phyloP scores from a whole-genome alignment of 495 filamentous ascomycete genomes.

The Lepidopterella palustris region DNA sequence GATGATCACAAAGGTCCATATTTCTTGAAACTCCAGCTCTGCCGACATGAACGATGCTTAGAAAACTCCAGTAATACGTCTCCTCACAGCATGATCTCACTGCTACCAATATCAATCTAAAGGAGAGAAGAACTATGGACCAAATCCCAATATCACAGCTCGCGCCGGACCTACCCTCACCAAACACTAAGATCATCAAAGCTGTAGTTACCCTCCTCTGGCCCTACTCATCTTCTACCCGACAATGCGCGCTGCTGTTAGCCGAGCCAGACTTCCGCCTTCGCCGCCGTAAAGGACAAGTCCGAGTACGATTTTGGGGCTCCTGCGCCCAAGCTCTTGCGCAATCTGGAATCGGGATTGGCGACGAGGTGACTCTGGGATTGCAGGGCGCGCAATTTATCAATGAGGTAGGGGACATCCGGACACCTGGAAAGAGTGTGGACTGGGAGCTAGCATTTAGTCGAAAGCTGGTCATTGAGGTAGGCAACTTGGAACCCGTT shows the following conservation, averaged over 20 bases:
- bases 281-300: slow-evolving; percentile 69
- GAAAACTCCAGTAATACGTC: neutral
- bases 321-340: slow-evolving; percentile 63
- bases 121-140: slow-evolving; percentile 24
- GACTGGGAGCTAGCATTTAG: slow-evolving; percentile 68
- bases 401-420: slow-evolving; percentile 39
- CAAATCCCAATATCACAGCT: slow-evolving; percentile 63
- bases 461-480: slow-evolving; percentile 53
- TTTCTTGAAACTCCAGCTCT: neutral
- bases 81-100: neutral
- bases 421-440: slow-evolving; percentile 60
- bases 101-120: neutral
- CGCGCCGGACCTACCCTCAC: slow-evolving; percentile 43
- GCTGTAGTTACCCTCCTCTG: slow-evolving; percentile 80
- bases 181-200: slow-evolving; percentile 39
- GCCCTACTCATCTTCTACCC: slow-evolving; percentile 77
- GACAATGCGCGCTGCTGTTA: slow-evolving; percentile 66
- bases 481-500: slow-evolving; percentile 28
- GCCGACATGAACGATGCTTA: neutral
- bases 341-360: slow-evolving; percentile 59
- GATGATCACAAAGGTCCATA: neutral
- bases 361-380: slow-evolving; percentile 64
- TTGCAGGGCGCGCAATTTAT: slow-evolving; percentile 53
- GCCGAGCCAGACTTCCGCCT: slow-evolving; percentile 84
- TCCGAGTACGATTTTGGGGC: slow-evolving; percentile 73